Conservation (phyloP, 2,329 filamentous ascomycete species). For the Tympanopsis confertula region DNA sequence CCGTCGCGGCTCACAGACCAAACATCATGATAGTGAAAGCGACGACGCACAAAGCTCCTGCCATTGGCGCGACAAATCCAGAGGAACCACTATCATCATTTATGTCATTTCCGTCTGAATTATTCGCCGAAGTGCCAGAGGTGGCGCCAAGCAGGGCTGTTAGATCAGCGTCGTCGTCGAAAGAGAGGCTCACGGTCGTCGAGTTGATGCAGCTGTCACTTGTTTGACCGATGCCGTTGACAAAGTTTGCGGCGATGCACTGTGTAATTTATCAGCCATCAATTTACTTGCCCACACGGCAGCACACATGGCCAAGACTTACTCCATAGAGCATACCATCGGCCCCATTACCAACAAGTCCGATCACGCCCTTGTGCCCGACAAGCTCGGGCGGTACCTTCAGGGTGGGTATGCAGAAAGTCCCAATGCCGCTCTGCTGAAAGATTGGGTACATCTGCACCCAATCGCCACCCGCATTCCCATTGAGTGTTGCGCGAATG, state of each 20-base stretch:
- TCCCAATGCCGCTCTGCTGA: constrained; percentile 39
- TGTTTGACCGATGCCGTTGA: constrained; percentile 22
- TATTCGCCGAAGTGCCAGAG: too few species aligned
- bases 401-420: constrained; percentile 38
- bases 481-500: constrained; percentile 43
- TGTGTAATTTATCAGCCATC: constrained; percentile 11
- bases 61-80: too few species aligned
- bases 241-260: constrained; percentile 45
- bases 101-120: too few species aligned
- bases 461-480: constrained; percentile 35
- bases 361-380: constrained; percentile 41
- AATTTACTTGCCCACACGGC: not conserved
- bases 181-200: constrained; percentile 16
- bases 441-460: constrained; percentile 40
- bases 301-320: constrained; percentile 7
- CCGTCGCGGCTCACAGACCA: too few species aligned
- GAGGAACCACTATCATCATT: too few species aligned
- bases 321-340: constrained; percentile 49
- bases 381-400: constrained; percentile 34
- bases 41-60: too few species aligned
- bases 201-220: constrained; percentile 24
- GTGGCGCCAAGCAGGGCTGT: constrained; percentile 19
- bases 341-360: constrained; percentile 35
- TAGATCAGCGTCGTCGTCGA: constrained; percentile 19
- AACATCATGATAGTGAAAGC: too few species aligned